phyloP scores from a whole-genome alignment of 1,139 yeast species.

The Lodderomyces pseudojiufengensis region DNA sequence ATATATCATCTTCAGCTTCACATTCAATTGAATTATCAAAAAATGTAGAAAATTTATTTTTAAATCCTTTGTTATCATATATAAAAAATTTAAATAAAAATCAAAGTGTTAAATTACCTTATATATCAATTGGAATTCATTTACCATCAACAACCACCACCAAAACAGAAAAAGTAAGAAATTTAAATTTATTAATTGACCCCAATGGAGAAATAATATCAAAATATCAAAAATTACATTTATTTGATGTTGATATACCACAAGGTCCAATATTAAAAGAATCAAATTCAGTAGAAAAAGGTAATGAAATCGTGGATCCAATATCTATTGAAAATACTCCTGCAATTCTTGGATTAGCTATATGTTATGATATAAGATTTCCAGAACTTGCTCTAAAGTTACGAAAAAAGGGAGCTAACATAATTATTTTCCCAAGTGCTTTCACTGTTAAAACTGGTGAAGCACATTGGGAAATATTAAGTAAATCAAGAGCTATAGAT shows the following conservation, averaged over 20 bases:
- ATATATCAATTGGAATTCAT: slow-evolving; percentile 68
- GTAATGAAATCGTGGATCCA: slow-evolving; percentile 52
- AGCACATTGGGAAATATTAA: slow-evolving; percentile 84
- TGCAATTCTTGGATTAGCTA: slow-evolving; percentile 69
- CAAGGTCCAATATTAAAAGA: slow-evolving; percentile 74
- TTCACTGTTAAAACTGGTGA: slow-evolving; percentile 88
- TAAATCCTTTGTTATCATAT: slow-evolving; percentile 45
- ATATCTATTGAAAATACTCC: slow-evolving; percentile 27
- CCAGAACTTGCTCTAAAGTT: slow-evolving; percentile 74
- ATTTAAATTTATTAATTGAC: slow-evolving; percentile 69
- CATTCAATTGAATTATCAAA: slow-evolving; percentile 62
- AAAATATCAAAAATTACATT: slow-evolving; percentile 78
- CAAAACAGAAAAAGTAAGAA: slow-evolving; percentile 48
- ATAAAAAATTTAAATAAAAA: slow-evolving; percentile 26
- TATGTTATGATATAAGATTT: slow-evolving; percentile 86
- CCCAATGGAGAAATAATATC: slow-evolving; percentile 60
- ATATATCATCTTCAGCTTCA: slow-evolving; percentile 64
- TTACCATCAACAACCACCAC: slow-evolving; percentile 50
- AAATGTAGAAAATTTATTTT: slow-evolving; percentile 50
- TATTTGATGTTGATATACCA: slow-evolving; percentile 82
- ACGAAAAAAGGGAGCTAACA: slow-evolving; percentile 69
- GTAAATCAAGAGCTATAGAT: slow-evolving; percentile 81
- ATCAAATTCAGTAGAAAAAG: slow-evolving; percentile 80
- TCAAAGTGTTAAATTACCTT: too few relatives aligned
- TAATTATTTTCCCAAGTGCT: slow-evolving; percentile 83